phyloP scores from a whole-genome alignment of 495 filamentous ascomycete genomes.

The Alectoria sarmentosa region DNA sequence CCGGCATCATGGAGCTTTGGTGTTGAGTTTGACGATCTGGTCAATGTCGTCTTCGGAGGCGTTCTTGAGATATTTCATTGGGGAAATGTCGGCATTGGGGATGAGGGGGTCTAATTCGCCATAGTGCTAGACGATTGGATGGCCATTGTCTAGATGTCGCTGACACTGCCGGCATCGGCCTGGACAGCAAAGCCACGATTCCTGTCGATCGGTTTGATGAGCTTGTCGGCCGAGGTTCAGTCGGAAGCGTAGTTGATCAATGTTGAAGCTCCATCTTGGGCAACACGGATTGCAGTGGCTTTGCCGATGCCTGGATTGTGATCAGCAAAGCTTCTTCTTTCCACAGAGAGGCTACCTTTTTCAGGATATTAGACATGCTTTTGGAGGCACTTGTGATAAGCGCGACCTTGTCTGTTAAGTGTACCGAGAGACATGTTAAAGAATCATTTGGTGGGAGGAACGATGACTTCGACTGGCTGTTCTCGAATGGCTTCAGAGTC shows the following conservation, averaged over 20 bases:
- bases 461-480: too few species aligned
- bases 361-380: too few species aligned
- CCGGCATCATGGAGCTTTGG: not conserved
- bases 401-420: too few species aligned
- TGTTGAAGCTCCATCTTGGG: not conserved
- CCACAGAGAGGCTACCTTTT: too few species aligned
- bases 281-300: not conserved
- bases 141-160: not conserved
- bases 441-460: too few species aligned
- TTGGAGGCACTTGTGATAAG: not conserved
- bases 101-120: not conserved
- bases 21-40: not conserved
- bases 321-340: too few species aligned
- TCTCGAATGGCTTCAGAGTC: too few species aligned
- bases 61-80: not conserved
- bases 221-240: not conserved
- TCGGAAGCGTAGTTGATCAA: not conserved
- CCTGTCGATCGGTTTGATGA: not conserved
- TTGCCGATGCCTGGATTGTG: not conserved
- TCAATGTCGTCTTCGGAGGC: not conserved
- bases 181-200: not conserved
- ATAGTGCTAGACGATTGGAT: not conserved
- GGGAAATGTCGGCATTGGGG: not conserved
- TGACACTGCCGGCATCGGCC: not conserved
- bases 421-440: too few species aligned